Percentiles rank a stretch among this genome's conserved stretches.
phyloP scores from a whole-genome alignment of 2,329 filamentous ascomycete species.

The Xylariaceae sp. region DNA sequence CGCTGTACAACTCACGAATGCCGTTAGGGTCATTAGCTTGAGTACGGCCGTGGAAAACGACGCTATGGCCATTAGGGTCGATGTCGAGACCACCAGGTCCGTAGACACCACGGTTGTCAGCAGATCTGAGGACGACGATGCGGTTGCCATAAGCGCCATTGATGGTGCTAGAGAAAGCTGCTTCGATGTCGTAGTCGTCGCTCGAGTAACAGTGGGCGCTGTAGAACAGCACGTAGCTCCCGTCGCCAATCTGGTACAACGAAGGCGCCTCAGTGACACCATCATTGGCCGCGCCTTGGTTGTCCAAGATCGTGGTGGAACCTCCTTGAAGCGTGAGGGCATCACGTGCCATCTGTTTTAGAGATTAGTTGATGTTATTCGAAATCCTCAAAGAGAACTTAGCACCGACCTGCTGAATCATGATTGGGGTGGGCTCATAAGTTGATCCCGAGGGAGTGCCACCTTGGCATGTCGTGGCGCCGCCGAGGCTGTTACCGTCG shows the following conservation, averaged over 20 bases:
- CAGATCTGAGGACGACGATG: constrained; percentile 28
- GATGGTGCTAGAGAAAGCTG: constrained; percentile 30
- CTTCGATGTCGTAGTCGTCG: constrained; percentile 33
- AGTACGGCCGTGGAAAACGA: constrained; percentile 29
- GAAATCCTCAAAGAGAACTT: no score
- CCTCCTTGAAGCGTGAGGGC: constrained; percentile 23
- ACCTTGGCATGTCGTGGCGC: constrained; percentile 23
- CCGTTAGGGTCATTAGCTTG: constrained; percentile 17
- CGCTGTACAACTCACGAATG: constrained; percentile 25
- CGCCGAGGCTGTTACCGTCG: constrained; percentile 31
- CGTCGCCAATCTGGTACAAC: constrained; percentile 26
- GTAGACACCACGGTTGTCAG: constrained; percentile 26
- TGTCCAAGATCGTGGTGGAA: constrained; percentile 27
- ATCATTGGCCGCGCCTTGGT: constrained; percentile 26
- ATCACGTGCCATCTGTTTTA: constrained; percentile 27
- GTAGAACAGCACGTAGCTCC: constrained; percentile 29
- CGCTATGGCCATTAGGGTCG: constrained; percentile 26
- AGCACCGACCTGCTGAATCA: no score
- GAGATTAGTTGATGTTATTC: no score
- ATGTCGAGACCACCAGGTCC: constrained; percentile 31
- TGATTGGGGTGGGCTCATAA: constrained; percentile 29
- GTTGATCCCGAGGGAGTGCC: not conserved
- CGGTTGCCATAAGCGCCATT: constrained; percentile 27
- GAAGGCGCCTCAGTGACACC: constrained; percentile 30
- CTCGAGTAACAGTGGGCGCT: constrained; percentile 31